Base-by-base conservation (phyloP, 768 basidiomycete species). In the Fomitopsis pulvina region DNA sequence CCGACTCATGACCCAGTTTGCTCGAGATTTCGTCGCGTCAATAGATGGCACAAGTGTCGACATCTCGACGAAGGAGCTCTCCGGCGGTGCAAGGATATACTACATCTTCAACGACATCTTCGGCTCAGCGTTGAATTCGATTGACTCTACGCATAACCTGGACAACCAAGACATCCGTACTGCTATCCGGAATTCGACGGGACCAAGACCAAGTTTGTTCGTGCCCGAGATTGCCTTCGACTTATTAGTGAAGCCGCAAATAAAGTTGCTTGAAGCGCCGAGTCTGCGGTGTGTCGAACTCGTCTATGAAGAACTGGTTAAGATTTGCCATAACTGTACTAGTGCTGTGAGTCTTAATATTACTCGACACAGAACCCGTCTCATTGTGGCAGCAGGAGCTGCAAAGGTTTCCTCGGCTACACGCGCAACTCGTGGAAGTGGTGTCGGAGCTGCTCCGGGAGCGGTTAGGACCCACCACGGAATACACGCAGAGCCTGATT, bases 101-200 rank as follows among this genome's bases (percentile, higher is more conserved):
- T 98, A 98, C 71, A 98, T 99, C 65, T 99, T 99, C 79, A 92
- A 98, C 64, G 96, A 98, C 61, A 81, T 98, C 47, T 99, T 98
- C 62, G 96, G 96, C 1, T 77, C 87, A 45, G 96, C 95, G 1
- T 80, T 99, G 6, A 79, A 82, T 48, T 85, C 80, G 5, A 91
- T 99, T 60, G 88, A 98, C 62, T 85, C 96, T 1, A 92, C 92
- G 12, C 77, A 82, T 42, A 94, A 94, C 63, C 75, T 99, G 48
- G 92, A 93, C 51, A 83, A 88, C 52, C 87, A 89, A 58, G 96
- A 99, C 63, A 98, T 99, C 62, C 82, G 95, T 21, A 99, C 96
- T 4, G 96, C 96, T 24, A 99, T 99, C 57, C 82, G 96, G 25
- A 99, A 99, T 65, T 97, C 95, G 16, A 97, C 96, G 2, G 96